phyloP scores from a whole-genome alignment of 345 rosid species.

The Mercurialis annua region DNA sequence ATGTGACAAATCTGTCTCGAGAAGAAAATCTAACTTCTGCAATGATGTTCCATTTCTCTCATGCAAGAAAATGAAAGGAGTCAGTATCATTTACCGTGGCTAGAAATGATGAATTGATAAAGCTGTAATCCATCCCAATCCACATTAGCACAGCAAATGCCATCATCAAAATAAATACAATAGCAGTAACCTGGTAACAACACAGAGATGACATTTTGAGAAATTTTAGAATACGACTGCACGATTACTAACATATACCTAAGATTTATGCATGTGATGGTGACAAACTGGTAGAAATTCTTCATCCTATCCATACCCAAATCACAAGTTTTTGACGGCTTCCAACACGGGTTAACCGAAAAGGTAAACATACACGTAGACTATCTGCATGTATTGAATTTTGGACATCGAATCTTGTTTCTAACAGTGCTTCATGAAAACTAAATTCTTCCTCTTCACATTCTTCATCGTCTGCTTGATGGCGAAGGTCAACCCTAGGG shows the following conservation, averaged over 20 bases:
- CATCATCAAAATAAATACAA: constrained; percentile 42
- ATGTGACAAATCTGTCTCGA: background rate
- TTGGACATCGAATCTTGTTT: constrained; percentile 33
- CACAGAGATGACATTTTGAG: constrained; percentile 3
- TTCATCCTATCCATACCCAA: constrained; percentile 36
- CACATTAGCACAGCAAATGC: constrained; percentile 50
- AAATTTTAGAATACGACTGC: background rate
- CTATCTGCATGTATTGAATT: constrained; percentile 33
- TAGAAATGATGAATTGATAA: constrained; percentile 38
- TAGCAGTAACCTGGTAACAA: constrained; percentile 39
- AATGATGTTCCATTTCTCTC: background rate
- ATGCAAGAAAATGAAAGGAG: constrained; percentile 2
- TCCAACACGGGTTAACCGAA: constrained; percentile 46
- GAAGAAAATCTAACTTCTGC: background rate
- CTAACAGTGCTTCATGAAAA: constrained; percentile 49
- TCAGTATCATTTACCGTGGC: constrained; percentile 38
- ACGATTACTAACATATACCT: background rate
- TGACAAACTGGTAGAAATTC: constrained; percentile 10
- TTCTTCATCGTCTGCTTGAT: constrained; percentile 58
- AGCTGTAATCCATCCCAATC: constrained; percentile 46
- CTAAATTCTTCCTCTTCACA: constrained; percentile 59
- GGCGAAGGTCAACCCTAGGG: constrained; percentile 67
- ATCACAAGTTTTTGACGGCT: constrained; percentile 66
- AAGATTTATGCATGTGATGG: background rate
- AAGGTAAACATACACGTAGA: constrained; percentile 44